These are phyloP conservation scores for Phytophthora cryptogea DNA, from an alignment of 352 stramenopile species.

Conservation along the genomic window DNA sequence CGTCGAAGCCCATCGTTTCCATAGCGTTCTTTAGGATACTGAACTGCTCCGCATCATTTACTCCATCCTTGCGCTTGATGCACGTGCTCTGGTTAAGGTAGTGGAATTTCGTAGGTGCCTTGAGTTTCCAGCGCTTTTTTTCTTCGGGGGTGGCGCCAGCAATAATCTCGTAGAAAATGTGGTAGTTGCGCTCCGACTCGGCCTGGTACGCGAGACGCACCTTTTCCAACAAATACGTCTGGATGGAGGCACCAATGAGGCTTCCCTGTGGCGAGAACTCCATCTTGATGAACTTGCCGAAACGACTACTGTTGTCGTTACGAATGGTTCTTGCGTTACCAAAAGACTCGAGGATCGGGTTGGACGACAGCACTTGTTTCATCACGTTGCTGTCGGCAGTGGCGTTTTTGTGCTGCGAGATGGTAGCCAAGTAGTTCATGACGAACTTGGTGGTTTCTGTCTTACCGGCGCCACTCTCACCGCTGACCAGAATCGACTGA, in stretches of 20 bases:
- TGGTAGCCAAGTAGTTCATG: constrained; percentile 94
- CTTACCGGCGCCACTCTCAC: constrained; percentile 95
- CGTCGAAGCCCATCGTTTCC: constrained; percentile 87
- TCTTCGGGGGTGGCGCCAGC: constrained; percentile 65
- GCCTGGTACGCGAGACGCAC: constrained; percentile 94
- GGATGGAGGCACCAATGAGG: constrained; percentile 92
- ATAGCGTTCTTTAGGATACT: constrained; percentile 73
- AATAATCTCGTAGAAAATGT: constrained; percentile 96
- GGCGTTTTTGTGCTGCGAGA: constrained; percentile 67
- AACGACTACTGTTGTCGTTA: constrained; percentile 97
- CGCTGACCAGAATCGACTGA: constrained; percentile 93
- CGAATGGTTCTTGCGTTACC: constrained; percentile 97
- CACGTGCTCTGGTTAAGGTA: constrained; percentile 92
- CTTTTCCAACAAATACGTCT: constrained; percentile 97
- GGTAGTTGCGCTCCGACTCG: constrained; percentile 94
- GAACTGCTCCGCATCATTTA: constrained; percentile 92
- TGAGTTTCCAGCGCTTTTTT: constrained; percentile 69
- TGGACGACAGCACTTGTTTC: constrained; percentile 95
- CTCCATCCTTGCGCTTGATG: constrained; percentile 80
- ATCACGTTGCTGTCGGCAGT: constrained; percentile 79
- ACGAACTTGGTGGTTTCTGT: constrained; percentile 97
- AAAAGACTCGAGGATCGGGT: constrained; percentile 99
- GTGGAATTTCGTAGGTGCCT: constrained; percentile 73
- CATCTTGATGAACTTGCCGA: constrained; percentile 98
- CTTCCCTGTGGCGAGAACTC: constrained; percentile 83